These are phyloP conservation scores for Petasospora fabianii DNA, from an alignment of 1,139 yeast species.

Conservation along the genomic window DNA sequence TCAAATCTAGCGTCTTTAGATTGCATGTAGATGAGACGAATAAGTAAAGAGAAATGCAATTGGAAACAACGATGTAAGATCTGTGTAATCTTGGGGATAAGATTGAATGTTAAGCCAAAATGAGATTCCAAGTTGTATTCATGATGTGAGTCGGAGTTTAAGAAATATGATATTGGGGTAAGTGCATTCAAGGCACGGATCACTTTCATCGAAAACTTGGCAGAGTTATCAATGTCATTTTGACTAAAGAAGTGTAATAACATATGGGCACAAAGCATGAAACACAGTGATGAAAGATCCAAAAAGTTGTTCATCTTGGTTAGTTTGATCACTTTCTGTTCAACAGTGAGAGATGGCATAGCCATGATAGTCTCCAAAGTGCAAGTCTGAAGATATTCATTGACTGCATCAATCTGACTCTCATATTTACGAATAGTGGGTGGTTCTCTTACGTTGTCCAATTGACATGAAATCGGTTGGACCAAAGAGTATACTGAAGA, in stretches of 20 bases:
- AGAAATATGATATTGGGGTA: constrained; percentile 8
- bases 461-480: constrained; percentile 5
- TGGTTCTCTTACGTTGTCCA: constrained; percentile 9
- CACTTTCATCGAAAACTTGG: constrained; percentile 4
- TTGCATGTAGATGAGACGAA: constrained; percentile 6
- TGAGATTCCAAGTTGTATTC: constrained; percentile 9
- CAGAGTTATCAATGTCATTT: constrained; percentile 4
- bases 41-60: constrained; percentile 3
- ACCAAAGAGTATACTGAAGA: constrained; percentile 5
- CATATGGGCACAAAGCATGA: constrained; percentile 10
- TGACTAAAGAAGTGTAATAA: constrained; percentile 5
- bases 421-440: constrained; percentile 6
- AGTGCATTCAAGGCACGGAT: constrained; percentile 5
- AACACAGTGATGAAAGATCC: constrained; percentile 7
- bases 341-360: constrained; percentile 7
- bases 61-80: constrained; percentile 9
- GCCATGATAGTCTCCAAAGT: constrained; percentile 6
- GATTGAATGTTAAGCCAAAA: constrained; percentile 10
- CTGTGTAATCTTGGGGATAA: constrained; percentile 8
- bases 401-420: constrained; percentile 4
- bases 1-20: constrained; percentile 3
- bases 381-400: constrained; percentile 4
- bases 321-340: constrained; percentile 5
- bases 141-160: constrained; percentile 6
- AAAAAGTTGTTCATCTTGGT: constrained; percentile 11